phyloP scores from a whole-genome alignment of 2,329 filamentous ascomycete species.

The Phaeophleospora eucalypticola region DNA sequence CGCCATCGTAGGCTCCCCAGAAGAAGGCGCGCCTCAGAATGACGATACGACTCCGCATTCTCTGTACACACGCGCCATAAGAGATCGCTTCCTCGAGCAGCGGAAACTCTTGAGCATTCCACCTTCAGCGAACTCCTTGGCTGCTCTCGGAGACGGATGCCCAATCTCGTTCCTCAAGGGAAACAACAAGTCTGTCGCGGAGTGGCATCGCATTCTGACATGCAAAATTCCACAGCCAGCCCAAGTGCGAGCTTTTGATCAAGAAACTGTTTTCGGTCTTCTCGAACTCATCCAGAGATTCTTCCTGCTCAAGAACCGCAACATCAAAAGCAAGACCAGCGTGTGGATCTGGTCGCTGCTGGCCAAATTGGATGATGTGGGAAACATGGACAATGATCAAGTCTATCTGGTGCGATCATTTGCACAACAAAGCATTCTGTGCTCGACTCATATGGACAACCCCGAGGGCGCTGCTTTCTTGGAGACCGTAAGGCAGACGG shows the following conservation, averaged over 20 bases:
- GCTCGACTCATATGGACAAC: slow-evolving; percentile 26
- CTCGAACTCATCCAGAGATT: slow-evolving; percentile 57
- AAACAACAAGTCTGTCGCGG: slow-evolving; percentile 50
- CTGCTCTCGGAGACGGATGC: slow-evolving; percentile 52
- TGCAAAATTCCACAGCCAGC: slow-evolving; percentile 45
- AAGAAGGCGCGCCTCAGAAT: slow-evolving; percentile 27
- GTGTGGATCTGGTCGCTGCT: slow-evolving; percentile 83
- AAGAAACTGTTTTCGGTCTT: slow-evolving; percentile 61
- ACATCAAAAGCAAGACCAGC: slow-evolving; percentile 63
- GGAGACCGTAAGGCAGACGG: slow-evolving; percentile 23
- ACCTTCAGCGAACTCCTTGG: slow-evolving; percentile 52
- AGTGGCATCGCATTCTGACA: slow-evolving; percentile 48
- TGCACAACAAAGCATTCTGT: slow-evolving; percentile 66
- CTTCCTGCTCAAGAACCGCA: slow-evolving; percentile 58
- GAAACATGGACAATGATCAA: slow-evolving; percentile 70
- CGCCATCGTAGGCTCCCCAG: slow-evolving; percentile 61
- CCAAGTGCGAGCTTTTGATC: slow-evolving; percentile 54
- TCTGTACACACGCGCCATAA: slow-evolving; percentile 65
- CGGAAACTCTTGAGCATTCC: slow-evolving; percentile 57
- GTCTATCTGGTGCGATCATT: slow-evolving; percentile 70
- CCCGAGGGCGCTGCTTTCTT: slow-evolving; percentile 26
- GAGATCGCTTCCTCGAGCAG: slow-evolving; percentile 61
- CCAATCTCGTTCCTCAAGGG: slow-evolving; percentile 52
- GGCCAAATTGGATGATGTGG: slow-evolving; percentile 63
- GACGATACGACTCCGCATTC: slow-evolving; percentile 48